A percentile compares a stretch with the other conserved stretches of the same genome.
These are phyloP conservation scores for Globisporangium apiculatum DNA, from an alignment of 352 stramenopile species.

Conservation along the genomic window DNA sequence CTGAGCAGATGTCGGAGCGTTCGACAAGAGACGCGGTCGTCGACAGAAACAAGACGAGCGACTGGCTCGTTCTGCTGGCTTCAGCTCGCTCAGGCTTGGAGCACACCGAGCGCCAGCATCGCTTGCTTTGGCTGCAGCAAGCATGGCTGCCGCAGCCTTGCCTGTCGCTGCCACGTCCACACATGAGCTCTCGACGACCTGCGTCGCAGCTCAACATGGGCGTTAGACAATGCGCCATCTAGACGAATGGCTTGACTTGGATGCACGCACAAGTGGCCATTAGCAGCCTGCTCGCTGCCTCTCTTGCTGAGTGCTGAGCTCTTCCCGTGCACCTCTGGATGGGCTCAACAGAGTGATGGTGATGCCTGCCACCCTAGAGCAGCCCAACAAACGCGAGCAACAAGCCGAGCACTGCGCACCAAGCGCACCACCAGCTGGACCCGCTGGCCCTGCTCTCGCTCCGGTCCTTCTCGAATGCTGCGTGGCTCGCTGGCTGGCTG, in stretches of 20 bases:
- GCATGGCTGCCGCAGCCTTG: not conserved
- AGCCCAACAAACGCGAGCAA: not conserved
- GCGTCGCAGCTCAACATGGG: not conserved
- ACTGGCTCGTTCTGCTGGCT: not conserved
- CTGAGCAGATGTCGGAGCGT: not conserved
- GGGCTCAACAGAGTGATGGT: not conserved
- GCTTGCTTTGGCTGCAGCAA: not conserved
- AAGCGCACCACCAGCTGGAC: not conserved
- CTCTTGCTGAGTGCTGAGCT: slow-evolving; percentile 4
- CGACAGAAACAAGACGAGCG: not conserved
- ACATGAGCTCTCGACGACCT: too few relatives aligned
- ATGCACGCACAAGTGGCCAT: not conserved
- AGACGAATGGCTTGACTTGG: not conserved
- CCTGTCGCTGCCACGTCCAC: not conserved
- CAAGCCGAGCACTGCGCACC: slow-evolving; percentile 3
- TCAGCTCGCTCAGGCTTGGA: not conserved
- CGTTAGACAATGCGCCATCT: too few relatives aligned
- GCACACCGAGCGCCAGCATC: not conserved
- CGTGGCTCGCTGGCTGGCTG: not conserved
- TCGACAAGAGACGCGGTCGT: not conserved
- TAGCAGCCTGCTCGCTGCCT: not conserved
- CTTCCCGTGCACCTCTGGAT: slow-evolving; percentile 1
- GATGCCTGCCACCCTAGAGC: not conserved
- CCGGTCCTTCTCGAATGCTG: slow-evolving; percentile 9
- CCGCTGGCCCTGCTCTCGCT: slow-evolving; percentile 9